A percentile compares a stretch with the other conserved stretches of the same genome.
These are phyloP conservation scores for Ogataea saltuana DNA, from an alignment of 805 yeast genomes.

Conservation along the genomic window DNA sequence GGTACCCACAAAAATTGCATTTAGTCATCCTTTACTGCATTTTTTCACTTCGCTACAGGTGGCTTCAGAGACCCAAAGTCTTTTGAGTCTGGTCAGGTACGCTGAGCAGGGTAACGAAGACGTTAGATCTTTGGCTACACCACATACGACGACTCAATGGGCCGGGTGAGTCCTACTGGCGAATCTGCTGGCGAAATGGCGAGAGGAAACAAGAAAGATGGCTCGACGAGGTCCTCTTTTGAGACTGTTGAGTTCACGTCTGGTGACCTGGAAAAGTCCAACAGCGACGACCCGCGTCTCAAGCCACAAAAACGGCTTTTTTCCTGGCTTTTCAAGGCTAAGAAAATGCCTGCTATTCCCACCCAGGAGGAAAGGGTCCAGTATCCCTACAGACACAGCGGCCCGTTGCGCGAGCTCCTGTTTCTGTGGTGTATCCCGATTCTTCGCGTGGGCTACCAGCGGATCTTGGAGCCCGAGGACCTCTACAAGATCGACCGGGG, in stretches of 20 bases:
- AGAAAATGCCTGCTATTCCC: slow-evolving; percentile 51
- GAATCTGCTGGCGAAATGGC: not conserved
- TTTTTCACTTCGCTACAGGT: no score
- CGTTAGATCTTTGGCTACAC: no score
- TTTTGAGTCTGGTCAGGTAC: no score
- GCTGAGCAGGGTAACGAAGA: no score
- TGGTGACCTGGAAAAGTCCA: slow-evolving; percentile 8
- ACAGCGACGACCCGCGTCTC: slow-evolving; percentile 21
- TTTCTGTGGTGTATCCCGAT: slow-evolving; percentile 72
- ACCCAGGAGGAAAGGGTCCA: slow-evolving; percentile 47
- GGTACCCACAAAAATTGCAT: no score
- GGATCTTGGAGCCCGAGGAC: slow-evolving; percentile 70
- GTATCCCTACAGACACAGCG: slow-evolving; percentile 45
- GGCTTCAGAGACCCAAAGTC: no score
- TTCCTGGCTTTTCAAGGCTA: slow-evolving; percentile 36
- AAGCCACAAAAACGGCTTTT: slow-evolving; percentile 38
- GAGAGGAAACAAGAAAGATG: not conserved
- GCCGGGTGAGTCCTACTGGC: no score
- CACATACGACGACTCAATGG: no score
- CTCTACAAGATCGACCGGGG: slow-evolving; percentile 48
- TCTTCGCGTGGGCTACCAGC: slow-evolving; percentile 64
- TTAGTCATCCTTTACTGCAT: no score
- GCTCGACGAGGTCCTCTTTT: not conserved
- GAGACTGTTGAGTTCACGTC: not conserved
- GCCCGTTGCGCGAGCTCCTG: slow-evolving; percentile 44